Percentiles rank a stretch among this genome's conserved stretches.
phyloP scores from a whole-genome alignment of 2,329 filamentous ascomycete species.

The Fusarium drepaniforme region DNA sequence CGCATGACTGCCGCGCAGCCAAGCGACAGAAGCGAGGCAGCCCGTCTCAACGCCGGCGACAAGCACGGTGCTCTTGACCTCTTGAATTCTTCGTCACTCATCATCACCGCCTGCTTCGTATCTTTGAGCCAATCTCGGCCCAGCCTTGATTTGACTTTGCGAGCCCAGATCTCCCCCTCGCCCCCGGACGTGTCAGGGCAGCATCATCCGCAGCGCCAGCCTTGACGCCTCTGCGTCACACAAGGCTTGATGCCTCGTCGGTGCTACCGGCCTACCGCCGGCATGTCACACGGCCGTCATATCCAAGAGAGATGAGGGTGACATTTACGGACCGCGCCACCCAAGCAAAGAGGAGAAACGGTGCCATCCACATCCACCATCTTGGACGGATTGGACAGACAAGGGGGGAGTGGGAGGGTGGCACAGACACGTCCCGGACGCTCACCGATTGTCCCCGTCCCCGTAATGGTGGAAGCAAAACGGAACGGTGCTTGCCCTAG shows the following conservation, averaged over 20 bases:
- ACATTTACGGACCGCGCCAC: conserved; percentile 30
- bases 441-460: background rate
- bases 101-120: conserved; percentile 10
- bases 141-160: conserved; percentile 9
- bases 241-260: conserved; percentile 24
- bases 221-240: conserved; percentile 12
- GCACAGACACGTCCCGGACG: conserved; percentile 7
- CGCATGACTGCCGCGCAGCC: conserved; percentile 5
- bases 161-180: conserved; percentile 15
- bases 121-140: conserved; percentile 2
- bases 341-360: conserved; percentile 15
- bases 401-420: conserved; percentile 2
- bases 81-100: conserved; percentile 18
- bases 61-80: conserved; percentile 9
- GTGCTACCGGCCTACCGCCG: conserved; percentile 37
- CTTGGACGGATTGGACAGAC: conserved; percentile 1
- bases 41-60: background rate
- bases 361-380: conserved; percentile 19
- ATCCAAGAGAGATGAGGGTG: conserved; percentile 21
- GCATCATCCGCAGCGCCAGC: conserved; percentile 35
- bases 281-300: conserved; percentile 29
- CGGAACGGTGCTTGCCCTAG: conserved; percentile 9
- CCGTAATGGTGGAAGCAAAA: conserved; percentile 7
- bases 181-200: conserved; percentile 34
- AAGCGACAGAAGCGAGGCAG: conserved; percentile 2